phyloP scores from a whole-genome alignment of 2,329 filamentous ascomycete genomes.

The Cytospora leucostoma region DNA sequence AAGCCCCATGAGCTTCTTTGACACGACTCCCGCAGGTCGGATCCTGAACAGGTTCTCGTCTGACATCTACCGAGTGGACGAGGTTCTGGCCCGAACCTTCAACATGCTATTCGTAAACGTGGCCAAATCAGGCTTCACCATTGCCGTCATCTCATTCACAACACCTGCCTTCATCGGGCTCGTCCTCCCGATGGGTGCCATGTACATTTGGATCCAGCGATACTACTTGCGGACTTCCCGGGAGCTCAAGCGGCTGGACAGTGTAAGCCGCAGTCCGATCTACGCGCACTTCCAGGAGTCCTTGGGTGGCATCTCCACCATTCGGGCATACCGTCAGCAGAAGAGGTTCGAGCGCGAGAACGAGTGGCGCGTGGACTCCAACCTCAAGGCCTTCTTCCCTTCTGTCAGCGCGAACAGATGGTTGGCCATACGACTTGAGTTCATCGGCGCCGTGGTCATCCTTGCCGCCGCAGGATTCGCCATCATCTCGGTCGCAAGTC shows the following conservation, averaged over 20 bases:
- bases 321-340: slow-evolving; percentile 91
- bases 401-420: slow-evolving; percentile 93
- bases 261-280: slow-evolving; percentile 91
- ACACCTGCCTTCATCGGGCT: slow-evolving; percentile 80
- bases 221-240: slow-evolving; percentile 97
- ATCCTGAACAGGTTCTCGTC: slow-evolving; percentile 96
- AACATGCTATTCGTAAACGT: slow-evolving; percentile 90
- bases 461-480: slow-evolving; percentile 80
- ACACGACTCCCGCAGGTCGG: slow-evolving; percentile 93
- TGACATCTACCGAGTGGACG: slow-evolving; percentile 81
- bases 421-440: slow-evolving; percentile 92
- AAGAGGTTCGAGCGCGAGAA: slow-evolving; percentile 88
- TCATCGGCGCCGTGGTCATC: slow-evolving; percentile 93
- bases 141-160: slow-evolving; percentile 78
- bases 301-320: slow-evolving; percentile 89
- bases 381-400: slow-evolving; percentile 91
- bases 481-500: slow-evolving; percentile 74
- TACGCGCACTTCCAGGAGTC: slow-evolving; percentile 99
- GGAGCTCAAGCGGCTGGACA: slow-evolving; percentile 94
- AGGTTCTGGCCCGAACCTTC: slow-evolving; percentile 93
- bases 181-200: slow-evolving; percentile 75
- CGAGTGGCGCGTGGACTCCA: slow-evolving; percentile 95
- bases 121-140: slow-evolving; percentile 76
- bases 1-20: slow-evolving; percentile 98
- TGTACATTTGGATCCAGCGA: slow-evolving; percentile 92